A percentile compares a stretch with the other conserved stretches of the same genome.
Evolutionary conservation across 768 basidiomycete species (phyloP).

Genomic region (Lactarius evosmus): DNA sequence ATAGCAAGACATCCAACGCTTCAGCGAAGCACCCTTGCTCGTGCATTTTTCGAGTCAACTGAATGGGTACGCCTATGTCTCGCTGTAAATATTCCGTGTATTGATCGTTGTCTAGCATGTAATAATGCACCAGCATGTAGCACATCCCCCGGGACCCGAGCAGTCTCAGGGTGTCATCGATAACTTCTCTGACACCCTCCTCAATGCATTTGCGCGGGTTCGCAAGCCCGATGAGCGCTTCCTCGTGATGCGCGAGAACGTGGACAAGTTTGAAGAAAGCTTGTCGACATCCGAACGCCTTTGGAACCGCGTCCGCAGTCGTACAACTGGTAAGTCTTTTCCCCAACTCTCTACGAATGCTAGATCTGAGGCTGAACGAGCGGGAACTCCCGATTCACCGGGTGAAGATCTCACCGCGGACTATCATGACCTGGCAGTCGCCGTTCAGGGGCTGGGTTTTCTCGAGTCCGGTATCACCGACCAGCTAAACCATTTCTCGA

Average conservation of each 20-base stretch:
- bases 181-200: constrained; percentile 90
- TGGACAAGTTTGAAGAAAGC: constrained; percentile 98
- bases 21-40: constrained; percentile 85
- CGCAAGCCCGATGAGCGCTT: constrained; percentile 98
- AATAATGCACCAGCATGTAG: constrained; percentile 93
- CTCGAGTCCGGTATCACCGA: constrained; percentile 98
- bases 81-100: constrained; percentile 20
- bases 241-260: constrained; percentile 81
- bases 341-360: constrained; percentile 31
- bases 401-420: constrained; percentile 94
- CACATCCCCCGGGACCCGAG: constrained; percentile 87
- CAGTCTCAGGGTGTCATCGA: constrained; percentile 80
- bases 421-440: constrained; percentile 95
- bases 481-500: constrained; percentile 94
- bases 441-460: constrained; percentile 95
- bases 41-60: constrained; percentile 92
- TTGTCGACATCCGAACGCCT: constrained; percentile 75
- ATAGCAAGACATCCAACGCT: constrained; percentile 92
- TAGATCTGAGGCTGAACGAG: constrained; percentile 82
- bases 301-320: constrained; percentile 70
- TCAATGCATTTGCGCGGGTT: constrained; percentile 94
- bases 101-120: constrained; percentile 61
- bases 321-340: constrained; percentile 78
- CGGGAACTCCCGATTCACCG: constrained; percentile 65
- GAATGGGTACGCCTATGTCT: constrained; percentile 79